phyloP scores from a whole-genome alignment of 331 rosid species.

The Malus hybrid region DNA sequence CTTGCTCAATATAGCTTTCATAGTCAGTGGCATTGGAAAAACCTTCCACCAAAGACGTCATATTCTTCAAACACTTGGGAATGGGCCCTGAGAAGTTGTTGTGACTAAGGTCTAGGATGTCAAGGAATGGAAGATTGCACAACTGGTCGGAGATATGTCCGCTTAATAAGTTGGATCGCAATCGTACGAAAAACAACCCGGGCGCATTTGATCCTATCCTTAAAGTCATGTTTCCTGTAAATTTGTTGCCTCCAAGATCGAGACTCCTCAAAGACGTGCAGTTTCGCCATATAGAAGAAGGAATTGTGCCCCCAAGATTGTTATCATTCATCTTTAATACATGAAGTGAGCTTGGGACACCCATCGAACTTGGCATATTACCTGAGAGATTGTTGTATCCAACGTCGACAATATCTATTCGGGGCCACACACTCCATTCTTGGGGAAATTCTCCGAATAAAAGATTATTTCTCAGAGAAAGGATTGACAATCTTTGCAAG shows the following conservation, averaged over 20 bases:
- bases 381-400: constrained; percentile 14
- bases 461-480: background rate
- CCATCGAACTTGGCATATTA: constrained; percentile 1
- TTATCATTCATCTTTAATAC: constrained; percentile 12
- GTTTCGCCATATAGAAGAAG: background rate
- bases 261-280: background rate
- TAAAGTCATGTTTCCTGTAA: constrained; percentile 24
- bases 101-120: background rate
- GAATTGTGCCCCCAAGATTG: constrained; percentile 20
- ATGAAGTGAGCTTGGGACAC: accelerated
- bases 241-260: constrained; percentile 33
- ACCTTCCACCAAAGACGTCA: background rate
- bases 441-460: constrained; percentile 5
- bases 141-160: background rate
- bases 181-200: background rate
- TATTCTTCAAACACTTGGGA: background rate
- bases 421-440: background rate
- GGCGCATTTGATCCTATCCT: background rate
- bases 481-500: background rate
- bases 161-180: background rate
- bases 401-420: background rate
- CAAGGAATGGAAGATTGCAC: background rate
- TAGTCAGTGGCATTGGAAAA: background rate
- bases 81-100: background rate
- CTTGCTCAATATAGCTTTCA: background rate